Conservation (phyloP, 2,329 filamentous ascomycete species). For the Dactylonectria macrodidyma region DNA sequence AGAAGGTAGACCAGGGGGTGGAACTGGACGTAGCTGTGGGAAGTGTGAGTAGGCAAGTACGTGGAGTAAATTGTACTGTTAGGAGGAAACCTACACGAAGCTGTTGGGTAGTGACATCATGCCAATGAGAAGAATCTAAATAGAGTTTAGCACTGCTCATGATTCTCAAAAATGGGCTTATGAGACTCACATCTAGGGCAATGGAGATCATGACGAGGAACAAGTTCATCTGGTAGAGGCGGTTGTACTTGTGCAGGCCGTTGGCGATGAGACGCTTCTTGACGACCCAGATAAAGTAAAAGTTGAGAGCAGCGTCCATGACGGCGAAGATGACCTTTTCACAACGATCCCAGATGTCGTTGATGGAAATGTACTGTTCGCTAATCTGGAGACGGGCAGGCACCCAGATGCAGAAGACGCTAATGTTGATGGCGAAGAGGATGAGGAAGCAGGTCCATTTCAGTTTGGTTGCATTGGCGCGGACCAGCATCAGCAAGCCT, state of each 20-base stretch:
- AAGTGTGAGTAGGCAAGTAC: neutral
- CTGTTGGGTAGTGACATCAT: slow-evolving; percentile 49
- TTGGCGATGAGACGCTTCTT: slow-evolving; percentile 61
- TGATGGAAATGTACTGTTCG: slow-evolving; percentile 57
- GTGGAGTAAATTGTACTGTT: neutral
- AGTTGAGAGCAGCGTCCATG: slow-evolving; percentile 63
- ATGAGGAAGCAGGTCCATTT: slow-evolving; percentile 61
- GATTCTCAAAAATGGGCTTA: no score
- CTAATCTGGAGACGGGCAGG: slow-evolving; percentile 61
- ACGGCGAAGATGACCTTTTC: slow-evolving; percentile 64
- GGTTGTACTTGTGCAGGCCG: slow-evolving; percentile 65
- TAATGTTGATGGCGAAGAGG: slow-evolving; percentile 62
- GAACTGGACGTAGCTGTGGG: slow-evolving; percentile 45
- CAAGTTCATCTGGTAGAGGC: slow-evolving; percentile 57
- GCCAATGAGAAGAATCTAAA: slow-evolving; percentile 42
- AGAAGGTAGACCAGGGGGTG: slow-evolving; percentile 48
- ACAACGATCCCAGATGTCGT: slow-evolving; percentile 65
- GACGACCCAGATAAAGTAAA: slow-evolving; percentile 62
- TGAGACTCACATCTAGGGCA: slow-evolving; percentile 42
- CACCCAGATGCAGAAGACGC: slow-evolving; percentile 67
- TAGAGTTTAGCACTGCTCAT: neutral
- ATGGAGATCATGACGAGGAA: slow-evolving; percentile 49
- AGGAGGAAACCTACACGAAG: slow-evolving; percentile 41
- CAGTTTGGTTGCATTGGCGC: slow-evolving; percentile 51
- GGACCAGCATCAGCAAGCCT: slow-evolving; percentile 59